A percentile compares a stretch with the other conserved stretches of the same genome.
phyloP scores from a whole-genome alignment of 495 filamentous ascomycete species.

The Xylaria scruposa region DNA sequence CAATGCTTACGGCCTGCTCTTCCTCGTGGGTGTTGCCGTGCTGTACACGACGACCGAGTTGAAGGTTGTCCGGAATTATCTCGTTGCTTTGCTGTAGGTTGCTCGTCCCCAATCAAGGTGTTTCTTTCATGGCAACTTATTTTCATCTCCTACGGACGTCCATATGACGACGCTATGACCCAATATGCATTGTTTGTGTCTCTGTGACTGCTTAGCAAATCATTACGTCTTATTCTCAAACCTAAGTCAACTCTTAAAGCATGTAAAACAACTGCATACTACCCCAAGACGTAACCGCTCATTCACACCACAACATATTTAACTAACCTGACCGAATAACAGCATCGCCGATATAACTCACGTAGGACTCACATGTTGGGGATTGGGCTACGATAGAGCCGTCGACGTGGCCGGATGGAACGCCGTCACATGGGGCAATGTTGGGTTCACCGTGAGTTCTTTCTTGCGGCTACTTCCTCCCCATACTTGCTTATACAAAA shows the following conservation, averaged over 20 bases:
- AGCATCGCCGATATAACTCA: slow-evolving; percentile 72
- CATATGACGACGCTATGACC: background rate
- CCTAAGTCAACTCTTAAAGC: background rate
- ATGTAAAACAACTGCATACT: background rate
- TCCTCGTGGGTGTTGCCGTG: slow-evolving; percentile 64
- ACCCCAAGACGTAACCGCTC: background rate
- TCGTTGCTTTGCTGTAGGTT: slow-evolving; percentile 62
- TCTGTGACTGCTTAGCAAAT: background rate
- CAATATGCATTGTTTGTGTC: background rate
- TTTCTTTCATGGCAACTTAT: background rate
- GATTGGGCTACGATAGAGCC: slow-evolving; percentile 61
- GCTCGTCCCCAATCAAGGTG: background rate
- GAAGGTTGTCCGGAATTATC: slow-evolving; percentile 70
- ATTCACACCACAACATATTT: background rate
- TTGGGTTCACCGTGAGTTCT: slow-evolving; percentile 63
- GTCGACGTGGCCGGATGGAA: slow-evolving; percentile 68
- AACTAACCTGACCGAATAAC: slow-evolving; percentile 4
- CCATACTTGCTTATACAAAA: slow-evolving; percentile 1
- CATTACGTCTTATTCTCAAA: background rate
- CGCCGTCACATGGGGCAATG: slow-evolving; percentile 73
- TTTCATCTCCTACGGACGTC: background rate
- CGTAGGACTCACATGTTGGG: slow-evolving; percentile 65
- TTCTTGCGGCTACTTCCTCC: background rate
- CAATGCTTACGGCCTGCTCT: slow-evolving; percentile 72
- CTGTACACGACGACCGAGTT: slow-evolving; percentile 68